A percentile compares a stretch with the other conserved stretches of the same genome.
Evolutionary conservation across 1,139 yeast genomes (phyloP).

Genomic region (Taphrina wiesneri): DNA sequence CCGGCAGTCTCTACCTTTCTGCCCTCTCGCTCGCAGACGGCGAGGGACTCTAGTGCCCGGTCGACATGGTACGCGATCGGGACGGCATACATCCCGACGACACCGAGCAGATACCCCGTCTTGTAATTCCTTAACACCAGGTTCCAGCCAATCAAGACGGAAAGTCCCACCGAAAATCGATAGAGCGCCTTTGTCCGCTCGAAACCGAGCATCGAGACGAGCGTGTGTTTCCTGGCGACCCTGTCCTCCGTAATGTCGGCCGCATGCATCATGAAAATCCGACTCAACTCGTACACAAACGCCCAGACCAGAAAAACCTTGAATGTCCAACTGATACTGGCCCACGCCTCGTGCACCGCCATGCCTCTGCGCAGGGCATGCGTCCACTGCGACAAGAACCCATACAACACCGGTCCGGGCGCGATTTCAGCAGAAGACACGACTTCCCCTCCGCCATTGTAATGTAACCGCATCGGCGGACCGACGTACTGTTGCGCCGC

Average conservation of each 20-base stretch:
- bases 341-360: not conserved
- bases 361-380: not conserved
- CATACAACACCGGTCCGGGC: constrained; percentile 14
- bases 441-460: constrained; percentile 18
- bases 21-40: not conserved
- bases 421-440: not conserved
- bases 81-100: not conserved
- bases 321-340: not conserved
- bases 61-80: constrained; percentile 5
- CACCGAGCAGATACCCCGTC: not conserved
- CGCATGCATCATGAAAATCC: constrained; percentile 17
- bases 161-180: not conserved
- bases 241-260: constrained; percentile 21
- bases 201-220: constrained; percentile 10
- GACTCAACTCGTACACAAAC: not conserved
- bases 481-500: constrained; percentile 25
- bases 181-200: constrained; percentile 5
- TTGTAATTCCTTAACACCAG: not conserved
- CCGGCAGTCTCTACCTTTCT: not conserved
- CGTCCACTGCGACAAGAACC: constrained; percentile 11
- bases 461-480: constrained; percentile 13
- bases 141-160: constrained; percentile 4
- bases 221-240: constrained; percentile 19
- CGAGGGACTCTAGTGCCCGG: constrained; percentile 3
- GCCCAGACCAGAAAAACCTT: constrained; percentile 5